These are phyloP conservation scores for Cryoendolithus antarcticus DNA, from an alignment of 2,329 filamentous ascomycete genomes.

Conservation along the genomic window DNA sequence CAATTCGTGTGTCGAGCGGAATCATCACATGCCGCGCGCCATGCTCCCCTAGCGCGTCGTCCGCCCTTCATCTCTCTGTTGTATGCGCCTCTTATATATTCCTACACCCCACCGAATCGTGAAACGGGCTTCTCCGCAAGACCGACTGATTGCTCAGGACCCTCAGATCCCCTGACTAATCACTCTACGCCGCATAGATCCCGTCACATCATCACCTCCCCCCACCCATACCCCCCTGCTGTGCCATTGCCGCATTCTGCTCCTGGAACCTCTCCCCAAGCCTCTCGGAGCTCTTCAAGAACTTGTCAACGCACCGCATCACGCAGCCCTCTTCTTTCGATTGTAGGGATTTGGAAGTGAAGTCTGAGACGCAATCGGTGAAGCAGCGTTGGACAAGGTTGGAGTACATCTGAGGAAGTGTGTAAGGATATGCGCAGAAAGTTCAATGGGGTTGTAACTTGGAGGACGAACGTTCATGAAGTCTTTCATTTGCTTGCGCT, in stretches of 20 bases:
- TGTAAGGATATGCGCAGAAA: too few relatives aligned
- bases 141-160: too few relatives aligned
- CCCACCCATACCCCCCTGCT: conserved; percentile 36
- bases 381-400: conserved; percentile 82
- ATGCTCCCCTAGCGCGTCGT: too few relatives aligned
- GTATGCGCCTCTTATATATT: too few relatives aligned
- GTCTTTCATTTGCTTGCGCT: conserved; percentile 97
- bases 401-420: conserved; percentile 63
- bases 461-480: conserved; percentile 98
- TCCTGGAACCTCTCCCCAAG: conserved; percentile 83
- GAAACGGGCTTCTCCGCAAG: too few relatives aligned
- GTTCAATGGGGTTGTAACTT: too few relatives aligned
- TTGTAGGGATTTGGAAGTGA: conserved; percentile 90
- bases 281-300: conserved; percentile 81
- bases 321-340: conserved; percentile 84
- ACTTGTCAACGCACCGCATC: conserved; percentile 90
- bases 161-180: too few relatives aligned
- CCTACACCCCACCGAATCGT: too few relatives aligned
- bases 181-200: too few relatives aligned
- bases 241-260: conserved; percentile 56
- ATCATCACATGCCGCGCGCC: too few relatives aligned
- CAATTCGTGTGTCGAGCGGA: too few relatives aligned
- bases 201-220: conserved; percentile 1
- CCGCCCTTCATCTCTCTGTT: too few relatives aligned
- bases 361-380: conserved; percentile 93